These are phyloP conservation scores for Pigoraptor vietnamica DNA, from an alignment of 78 protist species.

Conservation along the genomic window DNA sequence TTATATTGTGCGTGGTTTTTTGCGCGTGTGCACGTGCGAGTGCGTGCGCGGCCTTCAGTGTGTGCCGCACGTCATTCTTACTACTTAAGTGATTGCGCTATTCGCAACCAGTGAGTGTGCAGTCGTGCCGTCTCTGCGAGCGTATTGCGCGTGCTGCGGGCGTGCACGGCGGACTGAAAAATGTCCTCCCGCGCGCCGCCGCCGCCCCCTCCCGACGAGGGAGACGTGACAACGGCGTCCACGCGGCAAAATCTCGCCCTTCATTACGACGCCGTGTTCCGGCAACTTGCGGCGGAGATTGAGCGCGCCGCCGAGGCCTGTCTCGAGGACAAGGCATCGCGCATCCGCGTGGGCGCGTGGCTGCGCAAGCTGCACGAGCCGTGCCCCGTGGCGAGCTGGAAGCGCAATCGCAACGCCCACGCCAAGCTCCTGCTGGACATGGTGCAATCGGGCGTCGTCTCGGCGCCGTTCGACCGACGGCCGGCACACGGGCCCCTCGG, in stretches of 20 bases:
- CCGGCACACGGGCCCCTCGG: not conserved
- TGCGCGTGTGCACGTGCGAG: too few relatives aligned
- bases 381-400: not conserved
- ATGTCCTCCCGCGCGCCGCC: not conserved
- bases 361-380: not conserved
- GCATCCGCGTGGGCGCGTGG: not conserved
- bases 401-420: not conserved
- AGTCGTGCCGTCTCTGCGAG: too few relatives aligned
- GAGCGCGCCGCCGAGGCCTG: not conserved
- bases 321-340: not conserved
- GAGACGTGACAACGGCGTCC: not conserved
- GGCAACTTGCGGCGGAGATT: not conserved
- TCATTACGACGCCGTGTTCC: not conserved
- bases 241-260: not conserved
- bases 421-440: not conserved
- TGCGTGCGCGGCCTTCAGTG: too few relatives aligned
- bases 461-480: not conserved
- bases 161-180: too few relatives aligned
- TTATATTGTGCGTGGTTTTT: too few relatives aligned
- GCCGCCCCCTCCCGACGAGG: not conserved
- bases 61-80: too few relatives aligned
- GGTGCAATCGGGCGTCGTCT: not conserved
- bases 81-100: too few relatives aligned
- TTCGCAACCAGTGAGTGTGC: too few relatives aligned
- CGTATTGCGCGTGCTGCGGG: too few relatives aligned